These are phyloP conservation scores for Amauroascus niger DNA, from an alignment of 2,329 filamentous ascomycete genomes.

Conservation along the genomic window DNA sequence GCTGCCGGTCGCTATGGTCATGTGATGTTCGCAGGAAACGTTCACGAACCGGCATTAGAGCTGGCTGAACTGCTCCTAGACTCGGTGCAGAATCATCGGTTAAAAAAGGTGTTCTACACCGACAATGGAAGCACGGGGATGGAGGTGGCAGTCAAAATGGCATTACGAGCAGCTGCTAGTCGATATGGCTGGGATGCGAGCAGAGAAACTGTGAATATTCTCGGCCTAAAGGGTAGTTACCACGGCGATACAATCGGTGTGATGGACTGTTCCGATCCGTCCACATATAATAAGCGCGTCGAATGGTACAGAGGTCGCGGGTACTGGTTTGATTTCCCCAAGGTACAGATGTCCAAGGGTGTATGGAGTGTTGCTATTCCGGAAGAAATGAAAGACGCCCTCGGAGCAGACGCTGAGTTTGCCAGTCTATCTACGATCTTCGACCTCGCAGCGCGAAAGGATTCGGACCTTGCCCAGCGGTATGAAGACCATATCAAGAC, in stretches of 20 bases:
- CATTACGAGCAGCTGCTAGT: slow-evolving; percentile 55
- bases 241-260: slow-evolving; percentile 82
- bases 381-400: slow-evolving; percentile 36
- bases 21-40: slow-evolving; percentile 73
- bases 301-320: slow-evolving; percentile 78
- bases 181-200: slow-evolving; percentile 57
- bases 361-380: slow-evolving; percentile 56
- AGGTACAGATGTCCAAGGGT: slow-evolving; percentile 56
- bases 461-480: slow-evolving; percentile 36
- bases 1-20: slow-evolving; percentile 77
- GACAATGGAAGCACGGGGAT: slow-evolving; percentile 77
- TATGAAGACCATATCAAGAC: slow-evolving; percentile 54
- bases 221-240: slow-evolving; percentile 71
- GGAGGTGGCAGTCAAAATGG: slow-evolving; percentile 83
- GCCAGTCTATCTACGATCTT: slow-evolving; percentile 50
- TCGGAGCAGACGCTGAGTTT: slow-evolving; percentile 41
- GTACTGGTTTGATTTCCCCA: slow-evolving; percentile 71
- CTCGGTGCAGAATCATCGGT: slow-evolving; percentile 52
- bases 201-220: slow-evolving; percentile 51
- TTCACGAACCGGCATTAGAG: slow-evolving; percentile 66
- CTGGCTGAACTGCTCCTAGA: slow-evolving; percentile 57
- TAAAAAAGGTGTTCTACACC: slow-evolving; percentile 67
- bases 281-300: slow-evolving; percentile 67
- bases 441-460: slow-evolving; percentile 44
- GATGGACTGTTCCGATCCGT: slow-evolving; percentile 76